Evolutionary conservation across 83 land plant genomes (phyloP).

Genomic region (Thuja plicata): DNA sequence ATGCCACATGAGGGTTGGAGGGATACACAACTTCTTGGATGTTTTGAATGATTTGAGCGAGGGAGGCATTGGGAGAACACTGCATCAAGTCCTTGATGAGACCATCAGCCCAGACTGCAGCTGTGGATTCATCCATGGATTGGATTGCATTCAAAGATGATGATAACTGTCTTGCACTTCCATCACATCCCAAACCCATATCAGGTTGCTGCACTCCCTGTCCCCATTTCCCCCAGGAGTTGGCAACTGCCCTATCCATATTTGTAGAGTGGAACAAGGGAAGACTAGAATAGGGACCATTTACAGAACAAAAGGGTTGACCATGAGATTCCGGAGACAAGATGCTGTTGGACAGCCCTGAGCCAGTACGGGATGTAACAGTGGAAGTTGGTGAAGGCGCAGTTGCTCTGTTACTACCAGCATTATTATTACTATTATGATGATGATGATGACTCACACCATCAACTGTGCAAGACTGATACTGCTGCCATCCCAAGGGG

Average conservation of each 20-base stretch:
- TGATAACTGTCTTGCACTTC: neutral
- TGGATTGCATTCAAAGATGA: slow-evolving; percentile 6
- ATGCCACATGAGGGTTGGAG: slow-evolving; percentile 64
- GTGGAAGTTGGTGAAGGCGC: neutral
- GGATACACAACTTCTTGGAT: slow-evolving; percentile 62
- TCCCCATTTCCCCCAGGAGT: slow-evolving; percentile 6
- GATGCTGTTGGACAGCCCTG: neutral
- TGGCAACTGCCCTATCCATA: neutral
- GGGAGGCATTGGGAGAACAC: slow-evolving; percentile 39
- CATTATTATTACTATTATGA: neutral
- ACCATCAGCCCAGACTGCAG: slow-evolving; percentile 57
- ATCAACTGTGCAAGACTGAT: neutral
- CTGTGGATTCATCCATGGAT: slow-evolving; percentile 14
- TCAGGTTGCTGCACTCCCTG: neutral
- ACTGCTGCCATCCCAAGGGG: neutral
- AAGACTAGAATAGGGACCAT: slow-evolving; percentile 1
- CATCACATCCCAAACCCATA: neutral
- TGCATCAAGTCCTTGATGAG: slow-evolving; percentile 58
- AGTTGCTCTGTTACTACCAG: neutral
- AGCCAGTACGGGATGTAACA: slow-evolving; percentile 5
- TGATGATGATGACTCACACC: neutral
- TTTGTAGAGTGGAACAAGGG: neutral
- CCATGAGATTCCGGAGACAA: slow-evolving; percentile 2
- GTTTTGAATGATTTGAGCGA: slow-evolving; percentile 66
- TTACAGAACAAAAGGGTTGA: neutral